phyloP scores from a whole-genome alignment of 2,329 filamentous ascomycete genomes.

The Stagonosporopsis vannaccii region DNA sequence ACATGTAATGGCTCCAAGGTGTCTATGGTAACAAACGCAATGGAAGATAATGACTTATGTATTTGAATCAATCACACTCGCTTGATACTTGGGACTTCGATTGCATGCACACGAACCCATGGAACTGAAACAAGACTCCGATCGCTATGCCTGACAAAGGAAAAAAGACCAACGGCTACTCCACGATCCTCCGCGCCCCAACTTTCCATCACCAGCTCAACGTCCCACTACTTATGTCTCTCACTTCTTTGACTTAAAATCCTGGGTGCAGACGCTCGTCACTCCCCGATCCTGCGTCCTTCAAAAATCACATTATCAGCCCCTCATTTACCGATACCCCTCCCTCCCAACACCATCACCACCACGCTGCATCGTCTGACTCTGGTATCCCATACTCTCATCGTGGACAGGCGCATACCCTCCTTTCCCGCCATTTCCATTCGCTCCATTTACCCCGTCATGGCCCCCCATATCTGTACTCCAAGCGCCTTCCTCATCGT shows the following conservation, averaged over 20 bases:
- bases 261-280: too few relatives aligned
- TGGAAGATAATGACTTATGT: background rate
- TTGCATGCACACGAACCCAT: background rate
- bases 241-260: too few relatives aligned
- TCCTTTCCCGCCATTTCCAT: background rate
- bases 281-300: background rate
- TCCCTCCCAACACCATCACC: background rate
- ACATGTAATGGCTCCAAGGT: background rate
- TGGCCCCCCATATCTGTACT: slow-evolving; percentile 11
- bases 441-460: too few relatives aligned
- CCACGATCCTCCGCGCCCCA: too few relatives aligned
- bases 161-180: background rate
- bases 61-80: background rate
- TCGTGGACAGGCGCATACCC: slow-evolving; percentile 13
- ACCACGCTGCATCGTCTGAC: slow-evolving; percentile 10
- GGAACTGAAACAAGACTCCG: background rate
- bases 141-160: slow-evolving; percentile 6
- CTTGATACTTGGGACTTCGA: background rate
- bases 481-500: slow-evolving; percentile 17
- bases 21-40: background rate
- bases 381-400: slow-evolving; percentile 17
- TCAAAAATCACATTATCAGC: too few relatives aligned
- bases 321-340: slow-evolving; percentile 2
- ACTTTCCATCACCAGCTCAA: too few relatives aligned
- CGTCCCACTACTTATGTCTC: too few relatives aligned